Base-by-base conservation (phyloP, 2,329 filamentous ascomycete genomes). In the Knufia petricola region DNA sequence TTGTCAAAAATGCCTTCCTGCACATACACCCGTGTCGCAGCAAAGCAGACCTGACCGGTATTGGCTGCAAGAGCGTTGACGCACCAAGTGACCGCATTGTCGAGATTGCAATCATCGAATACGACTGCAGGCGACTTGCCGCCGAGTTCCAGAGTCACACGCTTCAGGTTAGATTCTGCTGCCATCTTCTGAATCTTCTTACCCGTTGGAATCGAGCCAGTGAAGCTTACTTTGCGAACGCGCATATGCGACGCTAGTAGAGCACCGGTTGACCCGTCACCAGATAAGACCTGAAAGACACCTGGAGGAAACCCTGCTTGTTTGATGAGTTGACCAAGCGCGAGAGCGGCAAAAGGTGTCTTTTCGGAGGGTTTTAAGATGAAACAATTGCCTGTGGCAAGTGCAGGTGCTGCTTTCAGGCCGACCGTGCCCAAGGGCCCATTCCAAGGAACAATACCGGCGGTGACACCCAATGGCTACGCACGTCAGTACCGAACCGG, bases 151-250 rank as follows among this genome's bases (percentile, higher is more conserved):
- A 82, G 69, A 0, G 75, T 79, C 13, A 78, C 69, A 15, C 77
- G 68, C 68, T 81, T 82, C 19, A 82, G 63, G 19, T 21, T 42
- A 0, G 74, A 76, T 59, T 71, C 69, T 21, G 73, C 69, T 45
- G 70, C 72, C 8, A 68, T 71, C 46, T 69, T 69, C 68, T 78
- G 73, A 49, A 83, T 73, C 59, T 71, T 72, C 66, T 79, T 81
- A 9, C 79, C 79, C 0, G 76, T 80, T 0, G 68, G 65, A 4
- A 69, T 75, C 10, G 75, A 79, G 1, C 79, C 79, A 0, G 79
- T 82, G 62, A 84, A 83, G 55, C 69, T 72, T 58, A 83, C 74
- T 68, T 81, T 82, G 48, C 73, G 69, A 48, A 82, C 72, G 17
- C 68, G 72, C 0, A 76, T 75, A 56, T 83, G 79, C 13, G 58